Percentiles rank a stretch among this genome's conserved stretches.
These are phyloP conservation scores for Phytophthora syringae DNA, from an alignment of 352 stramenopile genomes.

Conservation along the genomic window DNA sequence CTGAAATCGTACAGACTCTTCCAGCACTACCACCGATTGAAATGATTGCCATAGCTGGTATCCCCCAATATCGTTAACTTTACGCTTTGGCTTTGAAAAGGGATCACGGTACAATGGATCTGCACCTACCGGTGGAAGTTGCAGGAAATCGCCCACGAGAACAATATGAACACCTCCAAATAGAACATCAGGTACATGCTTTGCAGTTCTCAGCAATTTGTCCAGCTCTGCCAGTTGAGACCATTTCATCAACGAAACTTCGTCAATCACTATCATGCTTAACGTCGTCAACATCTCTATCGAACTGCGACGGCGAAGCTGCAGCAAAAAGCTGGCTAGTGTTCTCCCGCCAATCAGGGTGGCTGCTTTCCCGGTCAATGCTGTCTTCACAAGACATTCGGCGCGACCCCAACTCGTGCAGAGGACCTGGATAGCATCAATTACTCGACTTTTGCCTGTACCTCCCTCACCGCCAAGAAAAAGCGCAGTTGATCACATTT, in stretches of 20 bases:
- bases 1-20: slow-evolving; percentile 11
- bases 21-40: background rate
- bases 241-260: slow-evolving; percentile 7
- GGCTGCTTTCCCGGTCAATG: no score
- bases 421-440: background rate
- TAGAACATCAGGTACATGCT: background rate
- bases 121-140: background rate
- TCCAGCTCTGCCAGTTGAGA: background rate
- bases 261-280: background rate
- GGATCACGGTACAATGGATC: background rate
- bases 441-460: background rate
- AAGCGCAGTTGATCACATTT: background rate
- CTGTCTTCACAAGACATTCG: background rate
- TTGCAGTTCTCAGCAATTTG: background rate
- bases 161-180: slow-evolving; percentile 10
- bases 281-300: background rate
- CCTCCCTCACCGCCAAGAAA: slow-evolving; percentile 2
- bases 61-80: background rate
- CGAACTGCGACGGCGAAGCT: background rate
- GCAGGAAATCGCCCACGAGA: background rate
- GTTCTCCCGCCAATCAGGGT: background rate
- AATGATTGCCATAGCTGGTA: slow-evolving; percentile 2
- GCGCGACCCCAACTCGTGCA: slow-evolving; percentile 1
- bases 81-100: background rate
- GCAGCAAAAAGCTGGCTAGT: background rate